phyloP scores from a whole-genome alignment of 805 yeast species.

The Metschnikowia arizonensis region DNA sequence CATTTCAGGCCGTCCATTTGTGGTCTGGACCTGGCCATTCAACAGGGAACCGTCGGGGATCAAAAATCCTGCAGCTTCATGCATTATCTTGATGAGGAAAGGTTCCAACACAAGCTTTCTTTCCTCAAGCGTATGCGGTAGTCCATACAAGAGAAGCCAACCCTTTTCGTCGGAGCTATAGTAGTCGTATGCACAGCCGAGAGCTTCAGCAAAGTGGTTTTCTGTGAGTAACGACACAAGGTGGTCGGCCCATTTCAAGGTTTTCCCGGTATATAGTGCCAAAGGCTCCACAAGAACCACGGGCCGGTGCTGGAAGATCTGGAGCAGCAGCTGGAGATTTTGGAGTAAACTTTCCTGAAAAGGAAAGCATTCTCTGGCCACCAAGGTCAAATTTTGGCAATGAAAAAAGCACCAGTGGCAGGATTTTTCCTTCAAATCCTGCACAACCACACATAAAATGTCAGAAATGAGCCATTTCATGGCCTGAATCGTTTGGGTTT shows the following conservation, averaged over 20 bases:
- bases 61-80: conserved; percentile 25
- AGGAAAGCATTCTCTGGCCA: conserved; percentile 20
- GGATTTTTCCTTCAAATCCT: background rate
- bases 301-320: conserved; percentile 23
- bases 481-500: conserved; percentile 38
- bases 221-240: conserved; percentile 45
- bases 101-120: conserved; percentile 50
- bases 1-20: background rate
- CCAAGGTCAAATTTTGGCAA: conserved; percentile 17
- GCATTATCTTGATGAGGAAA: conserved; percentile 54
- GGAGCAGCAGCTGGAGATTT: conserved; percentile 16
- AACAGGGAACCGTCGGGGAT: background rate
- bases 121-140: conserved; percentile 44
- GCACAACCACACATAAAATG: conserved; percentile 24
- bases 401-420: background rate
- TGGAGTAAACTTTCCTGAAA: conserved; percentile 29
- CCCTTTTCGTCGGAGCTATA: conserved; percentile 43
- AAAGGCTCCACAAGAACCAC: conserved; percentile 18
- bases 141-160: conserved; percentile 49
- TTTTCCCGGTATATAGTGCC: conserved; percentile 53
- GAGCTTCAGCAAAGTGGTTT: conserved; percentile 52
- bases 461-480: conserved; percentile 50
- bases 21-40: background rate
- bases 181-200: conserved; percentile 51
- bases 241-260: conserved; percentile 68